Evolutionary conservation across 2,329 filamentous ascomycete genomes (phyloP), one percentile per base, ranked within the genome.

Genomic region (Pseudogymnoascus sp.): DNA sequence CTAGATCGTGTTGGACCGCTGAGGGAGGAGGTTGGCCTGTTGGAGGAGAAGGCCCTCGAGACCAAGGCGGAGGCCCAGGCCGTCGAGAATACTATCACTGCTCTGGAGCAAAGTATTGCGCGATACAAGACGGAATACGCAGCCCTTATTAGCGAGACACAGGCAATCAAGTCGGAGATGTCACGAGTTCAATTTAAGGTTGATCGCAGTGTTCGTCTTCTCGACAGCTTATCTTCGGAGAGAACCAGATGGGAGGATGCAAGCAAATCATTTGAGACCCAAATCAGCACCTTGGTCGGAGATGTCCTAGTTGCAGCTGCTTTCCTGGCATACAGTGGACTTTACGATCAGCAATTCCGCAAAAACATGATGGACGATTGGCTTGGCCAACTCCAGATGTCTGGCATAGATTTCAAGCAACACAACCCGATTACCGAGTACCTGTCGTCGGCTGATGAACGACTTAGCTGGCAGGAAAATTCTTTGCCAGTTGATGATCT

Each of bases 311-410:
- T 96, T 57, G 94, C 94, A n/a, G 90, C 95, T 4, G 95, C 92
- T 7, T 97, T 97, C 81, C 80, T 99, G 64, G 94, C 95, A 12
- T 99, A 99, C 74, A 90, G 89, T 70, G 94, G 94, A 74, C 85
- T 97, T 57, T 99, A 96, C 71, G 94, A 99, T 71, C 95, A 99
- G 71, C 94, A 94, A 62, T 97, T 96, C 83, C 86, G 94, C 70
- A 96, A 96, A 76, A 86, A 87, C 7, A 96, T 99, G 91, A 84
- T 94, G 74, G 94, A 99, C 66, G 94, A 99, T 73, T 99, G 94
- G 94, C 81, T 94, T 63, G 86, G 95, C 68, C 94, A 99, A 73
- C 83, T 99, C 65, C 86, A 89, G 57, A 82, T 94, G 39, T 97
- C 94, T n/a, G 92, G 92, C 45, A 88, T 99, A 70, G 84, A 85